phyloP scores from a whole-genome alignment of 75 land plant species.

The Gnetum montanum region DNA sequence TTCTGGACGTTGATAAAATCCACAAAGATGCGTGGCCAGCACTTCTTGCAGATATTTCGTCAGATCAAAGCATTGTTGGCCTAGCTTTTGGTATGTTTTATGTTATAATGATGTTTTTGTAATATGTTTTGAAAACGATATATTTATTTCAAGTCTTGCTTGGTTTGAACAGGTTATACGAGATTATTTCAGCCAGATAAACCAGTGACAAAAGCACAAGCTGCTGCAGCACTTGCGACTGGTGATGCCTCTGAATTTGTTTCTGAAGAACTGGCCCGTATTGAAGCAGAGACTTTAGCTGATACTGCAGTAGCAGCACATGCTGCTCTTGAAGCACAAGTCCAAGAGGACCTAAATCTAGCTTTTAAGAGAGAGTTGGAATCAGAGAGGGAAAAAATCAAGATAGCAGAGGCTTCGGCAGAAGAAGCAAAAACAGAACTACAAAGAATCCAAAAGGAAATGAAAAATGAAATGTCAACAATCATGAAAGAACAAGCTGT shows the following conservation, averaged over 20 bases:
- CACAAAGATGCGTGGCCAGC: slow-evolving; percentile 91
- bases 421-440: slow-evolving; percentile 60
- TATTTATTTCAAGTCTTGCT: background rate
- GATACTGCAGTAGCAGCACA: slow-evolving; percentile 90
- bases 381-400: slow-evolving; percentile 50
- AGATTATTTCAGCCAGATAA: slow-evolving; percentile 89
- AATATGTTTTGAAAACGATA: background rate
- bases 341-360: slow-evolving; percentile 70
- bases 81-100: slow-evolving; percentile 70
- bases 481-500: slow-evolving; percentile 61
- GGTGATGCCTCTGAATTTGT: slow-evolving; percentile 86
- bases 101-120: too few species aligned
- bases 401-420: slow-evolving; percentile 46
- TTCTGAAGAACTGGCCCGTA: slow-evolving; percentile 79
- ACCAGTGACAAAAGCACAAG: slow-evolving; percentile 94
- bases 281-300: slow-evolving; percentile 89
- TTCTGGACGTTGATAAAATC: slow-evolving; percentile 82
- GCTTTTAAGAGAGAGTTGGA: slow-evolving; percentile 58
- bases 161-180: slow-evolving; percentile 44
- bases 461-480: slow-evolving; percentile 51
- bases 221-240: slow-evolving; percentile 84
- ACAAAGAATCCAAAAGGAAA: slow-evolving; percentile 50
- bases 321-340: slow-evolving; percentile 72
- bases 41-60: slow-evolving; percentile 57
- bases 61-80: slow-evolving; percentile 63